phyloP scores from a whole-genome alignment of 2,329 filamentous ascomycete species.

The Colletotrichum tofieldiae region DNA sequence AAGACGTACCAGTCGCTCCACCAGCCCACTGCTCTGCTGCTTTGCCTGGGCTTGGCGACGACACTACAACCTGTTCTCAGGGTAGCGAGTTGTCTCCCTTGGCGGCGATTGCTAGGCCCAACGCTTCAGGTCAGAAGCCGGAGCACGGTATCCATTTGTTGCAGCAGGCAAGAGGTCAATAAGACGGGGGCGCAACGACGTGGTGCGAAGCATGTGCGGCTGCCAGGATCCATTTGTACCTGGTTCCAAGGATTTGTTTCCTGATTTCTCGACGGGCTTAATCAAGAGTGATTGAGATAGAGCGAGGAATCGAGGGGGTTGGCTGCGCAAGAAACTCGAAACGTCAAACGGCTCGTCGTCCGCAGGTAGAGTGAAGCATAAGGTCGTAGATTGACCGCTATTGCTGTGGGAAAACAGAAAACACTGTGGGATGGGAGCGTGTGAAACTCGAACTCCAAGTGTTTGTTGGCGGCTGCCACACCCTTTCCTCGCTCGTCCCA shows the following conservation, averaged over 20 bases:
- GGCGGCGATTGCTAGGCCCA: background rate
- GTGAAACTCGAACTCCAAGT: background rate
- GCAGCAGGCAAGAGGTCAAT: conserved; percentile 15
- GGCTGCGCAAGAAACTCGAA: conserved; percentile 3
- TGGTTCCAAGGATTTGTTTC: conserved; percentile 12
- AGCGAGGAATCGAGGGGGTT: too few relatives aligned
- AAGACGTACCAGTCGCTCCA: conserved; percentile 18
- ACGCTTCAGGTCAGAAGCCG: conserved; percentile 8
- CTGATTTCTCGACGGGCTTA: background rate
- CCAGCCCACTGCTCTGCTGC: conserved; percentile 29
- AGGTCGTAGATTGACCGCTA: background rate
- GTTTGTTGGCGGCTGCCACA: background rate
- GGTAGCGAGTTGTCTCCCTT: conserved; percentile 30
- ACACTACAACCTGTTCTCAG: conserved; percentile 32
- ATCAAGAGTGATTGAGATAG: background rate
- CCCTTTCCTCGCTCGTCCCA: conserved; percentile 11
- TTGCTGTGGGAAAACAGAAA: background rate
- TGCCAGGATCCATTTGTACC: conserved; percentile 26
- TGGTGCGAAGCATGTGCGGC: conserved; percentile 28
- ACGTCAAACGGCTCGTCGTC: background rate
- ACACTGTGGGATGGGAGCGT: background rate
- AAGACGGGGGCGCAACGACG: conserved; percentile 13
- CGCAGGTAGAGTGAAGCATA: background rate
- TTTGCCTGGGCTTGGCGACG: conserved; percentile 25
- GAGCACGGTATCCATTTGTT: conserved; percentile 6